Percentiles rank a stretch among this genome's conserved stretches.
Conservation (phyloP, 1,139 yeast species). For the Pichia sp. region DNA sequence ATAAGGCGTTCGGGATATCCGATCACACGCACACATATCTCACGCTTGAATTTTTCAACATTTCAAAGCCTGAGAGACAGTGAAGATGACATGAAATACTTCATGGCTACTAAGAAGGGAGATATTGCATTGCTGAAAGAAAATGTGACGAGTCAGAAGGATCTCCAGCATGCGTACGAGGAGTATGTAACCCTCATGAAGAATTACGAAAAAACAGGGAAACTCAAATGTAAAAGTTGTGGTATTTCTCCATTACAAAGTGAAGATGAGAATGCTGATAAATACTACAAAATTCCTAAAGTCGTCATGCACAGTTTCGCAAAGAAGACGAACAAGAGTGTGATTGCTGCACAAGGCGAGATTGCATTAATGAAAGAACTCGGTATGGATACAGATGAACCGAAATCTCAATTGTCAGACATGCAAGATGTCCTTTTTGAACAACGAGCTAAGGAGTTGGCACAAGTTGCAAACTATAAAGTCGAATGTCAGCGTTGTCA, state of each 20-base stretch:
- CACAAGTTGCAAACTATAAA: neutral
- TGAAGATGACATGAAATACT: neutral
- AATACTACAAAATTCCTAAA: slow-evolving; percentile 7
- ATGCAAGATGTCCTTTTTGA: neutral
- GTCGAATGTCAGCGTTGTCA: slow-evolving; percentile 53
- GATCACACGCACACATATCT: too few species aligned
- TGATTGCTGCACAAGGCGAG: too few species aligned
- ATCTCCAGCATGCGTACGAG: slow-evolving; percentile 6
- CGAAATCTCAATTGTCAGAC: neutral
- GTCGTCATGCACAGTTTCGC: neutral
- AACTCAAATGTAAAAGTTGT: slow-evolving; percentile 13
- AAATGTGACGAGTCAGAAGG: neutral
- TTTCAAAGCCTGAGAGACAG: too few species aligned
- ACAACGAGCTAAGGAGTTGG: slow-evolving; percentile 4
- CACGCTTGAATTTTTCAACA: too few species aligned
- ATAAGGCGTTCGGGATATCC: too few species aligned
- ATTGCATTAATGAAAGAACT: slow-evolving; percentile 2
- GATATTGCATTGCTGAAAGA: neutral
- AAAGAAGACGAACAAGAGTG: neutral
- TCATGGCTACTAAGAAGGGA: neutral
- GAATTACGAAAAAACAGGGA: neutral
- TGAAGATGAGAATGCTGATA: slow-evolving; percentile 1
- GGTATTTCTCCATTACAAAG: slow-evolving; percentile 12
- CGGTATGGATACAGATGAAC: neutral
- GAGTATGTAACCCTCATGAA: slow-evolving; percentile 11